phyloP scores from a whole-genome alignment of 345 rosid species.

The Brassica nigra region DNA sequence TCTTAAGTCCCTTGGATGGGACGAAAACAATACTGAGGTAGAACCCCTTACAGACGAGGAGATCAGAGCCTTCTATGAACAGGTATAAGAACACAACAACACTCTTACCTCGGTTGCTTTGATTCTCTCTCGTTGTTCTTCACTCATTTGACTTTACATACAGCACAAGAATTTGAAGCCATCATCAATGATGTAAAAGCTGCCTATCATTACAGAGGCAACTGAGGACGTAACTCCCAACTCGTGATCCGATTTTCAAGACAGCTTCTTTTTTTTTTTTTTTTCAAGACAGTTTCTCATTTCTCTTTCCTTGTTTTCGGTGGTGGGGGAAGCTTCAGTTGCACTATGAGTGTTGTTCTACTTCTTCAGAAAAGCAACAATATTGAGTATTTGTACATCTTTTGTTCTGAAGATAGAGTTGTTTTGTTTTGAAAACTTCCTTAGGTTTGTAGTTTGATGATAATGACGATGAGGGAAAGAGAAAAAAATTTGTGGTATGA shows the following conservation, averaged over 20 bases:
- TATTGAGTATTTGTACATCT: constrained; percentile 24
- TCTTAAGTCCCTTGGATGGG: constrained; percentile 97
- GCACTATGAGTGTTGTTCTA: constrained; percentile 22
- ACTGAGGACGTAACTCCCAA: constrained; percentile 27
- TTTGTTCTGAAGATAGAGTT: constrained; percentile 17
- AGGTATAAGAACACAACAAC: constrained; percentile 48
- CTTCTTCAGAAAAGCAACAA: constrained; percentile 15
- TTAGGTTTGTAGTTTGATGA: constrained; percentile 39
- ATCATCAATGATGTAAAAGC: constrained; percentile 41
- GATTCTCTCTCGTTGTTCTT: not conserved
- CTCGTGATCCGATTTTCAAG: constrained; percentile 35
- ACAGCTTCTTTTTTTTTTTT: constrained; percentile 37
- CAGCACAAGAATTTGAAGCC: constrained; percentile 43
- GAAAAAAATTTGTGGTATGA: constrained; percentile 9
- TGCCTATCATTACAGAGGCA: constrained; percentile 40
- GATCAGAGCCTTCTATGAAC: constrained; percentile 64
- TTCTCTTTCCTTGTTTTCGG: constrained; percentile 21
- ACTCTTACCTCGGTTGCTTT: not conserved
- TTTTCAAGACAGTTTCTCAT: constrained; percentile 51
- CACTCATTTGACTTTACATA: constrained; percentile 7
- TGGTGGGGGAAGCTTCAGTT: constrained; percentile 44
- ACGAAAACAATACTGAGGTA: constrained; percentile 62
- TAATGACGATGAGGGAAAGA: not conserved
- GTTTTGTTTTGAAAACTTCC: constrained; percentile 23
- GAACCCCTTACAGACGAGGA: constrained; percentile 87